Base-by-base conservation (phyloP, 495 filamentous ascomycete species). In the Aspergillus carlsbadensis region DNA sequence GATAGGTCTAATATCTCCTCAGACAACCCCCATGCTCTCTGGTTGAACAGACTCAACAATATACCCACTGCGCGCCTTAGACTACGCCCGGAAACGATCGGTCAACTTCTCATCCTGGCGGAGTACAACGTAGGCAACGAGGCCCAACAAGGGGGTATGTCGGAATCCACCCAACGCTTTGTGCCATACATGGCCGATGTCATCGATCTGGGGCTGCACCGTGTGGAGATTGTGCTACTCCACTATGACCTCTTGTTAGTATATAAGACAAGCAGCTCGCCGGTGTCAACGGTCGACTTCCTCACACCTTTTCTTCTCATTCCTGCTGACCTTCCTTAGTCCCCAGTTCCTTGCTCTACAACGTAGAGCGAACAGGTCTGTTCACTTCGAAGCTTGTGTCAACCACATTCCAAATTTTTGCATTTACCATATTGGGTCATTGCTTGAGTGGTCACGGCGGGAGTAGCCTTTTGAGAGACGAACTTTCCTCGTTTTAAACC, bases 141-240 rank as follows among this genome's bases (percentile, higher is more conserved):
- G 31, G 22, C n/a, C 26, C 17, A 40, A 57, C 21, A 7, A 51
- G 14, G n/a, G 13, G 34, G 24, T n/a, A 29, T 21, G 24, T 20
- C 26, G 43, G 20, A 51, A 21, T 10, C 52, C 46, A 55, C 44
- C 54, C 31, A 36, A 33, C 47, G 36, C 24, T 11, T 59, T 43
- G 22, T 46, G 57, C 48, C 43, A 61, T 43, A 50, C 54, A 45
- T 47, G 43, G 52, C 61, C 39, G 47, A 61, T 54, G 58, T 50
- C 56, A 56, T 47, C 47, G 54, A 20, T 58, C 62, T 61, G 48
- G 58, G 62, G 58, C 37, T 57, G 45, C 43, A 55, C 41, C n/a
- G 13, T 44, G 41, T 41, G 33, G 39, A n/a, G 20, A 42, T 49
- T 10, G 20, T 22, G n/a, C 43, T 50, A 26, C 17, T 53, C 39